phyloP scores from a whole-genome alignment of 2,329 filamentous ascomycete genomes.

The Trichoderma atroviride region DNA sequence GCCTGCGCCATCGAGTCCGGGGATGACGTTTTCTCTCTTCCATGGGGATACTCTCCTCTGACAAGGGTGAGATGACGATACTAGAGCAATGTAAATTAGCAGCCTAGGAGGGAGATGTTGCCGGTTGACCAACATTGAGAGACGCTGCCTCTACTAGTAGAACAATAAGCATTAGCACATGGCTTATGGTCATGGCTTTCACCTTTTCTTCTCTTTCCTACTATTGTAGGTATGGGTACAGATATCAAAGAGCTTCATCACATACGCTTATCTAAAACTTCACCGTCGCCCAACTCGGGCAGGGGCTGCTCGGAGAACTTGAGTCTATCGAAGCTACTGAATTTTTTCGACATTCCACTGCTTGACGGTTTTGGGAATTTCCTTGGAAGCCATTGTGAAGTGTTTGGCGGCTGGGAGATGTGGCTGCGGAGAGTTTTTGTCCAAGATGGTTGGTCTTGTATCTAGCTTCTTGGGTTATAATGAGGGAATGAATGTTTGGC shows the following conservation, averaged over 20 bases:
- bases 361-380: conserved; percentile 46
- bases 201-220: not conserved
- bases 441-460: not conserved
- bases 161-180: not conserved
- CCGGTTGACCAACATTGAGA: conserved; percentile 46
- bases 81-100: conserved; percentile 28
- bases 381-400: conserved; percentile 9
- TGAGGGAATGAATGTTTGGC: not conserved
- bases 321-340: conserved; percentile 59
- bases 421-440: not conserved
- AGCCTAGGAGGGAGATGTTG: not conserved
- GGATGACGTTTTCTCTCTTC: conserved; percentile 48
- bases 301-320: conserved; percentile 58
- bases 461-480: not conserved
- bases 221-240: not conserved
- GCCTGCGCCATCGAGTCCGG: conserved; percentile 58
- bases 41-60: conserved; percentile 51
- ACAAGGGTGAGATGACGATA: conserved; percentile 58
- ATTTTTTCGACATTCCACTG: conserved; percentile 56
- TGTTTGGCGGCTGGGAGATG: not conserved
- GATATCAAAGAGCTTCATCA: not conserved
- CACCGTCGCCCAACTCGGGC: conserved; percentile 66
- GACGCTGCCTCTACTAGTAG: conserved; percentile 51
- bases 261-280: conserved; percentile 67
- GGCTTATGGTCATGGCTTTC: not conserved